Evolutionary conservation across 345 rosid species (phyloP).

Genomic region (Bruguiera gymnorhiza): DNA sequence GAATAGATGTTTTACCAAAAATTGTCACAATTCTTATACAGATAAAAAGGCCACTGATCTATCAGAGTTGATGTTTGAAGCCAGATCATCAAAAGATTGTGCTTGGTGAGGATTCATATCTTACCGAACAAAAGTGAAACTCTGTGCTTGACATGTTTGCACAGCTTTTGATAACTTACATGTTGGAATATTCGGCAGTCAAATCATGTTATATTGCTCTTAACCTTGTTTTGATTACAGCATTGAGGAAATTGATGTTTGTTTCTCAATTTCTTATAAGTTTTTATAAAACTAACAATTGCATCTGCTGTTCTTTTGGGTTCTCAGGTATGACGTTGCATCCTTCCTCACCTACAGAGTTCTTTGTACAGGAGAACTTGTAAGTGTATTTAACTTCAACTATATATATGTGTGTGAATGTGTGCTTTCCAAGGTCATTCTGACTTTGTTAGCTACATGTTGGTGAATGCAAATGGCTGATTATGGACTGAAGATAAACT

Average conservation of each 20-base stretch:
- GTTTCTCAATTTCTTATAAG: neutral
- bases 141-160: neutral
- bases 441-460: too few species aligned
- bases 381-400: conserved; percentile 36
- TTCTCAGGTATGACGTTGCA: conserved; percentile 73
- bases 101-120: conserved; percentile 60
- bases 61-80: conserved; percentile 69
- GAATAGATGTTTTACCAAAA: neutral
- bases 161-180: neutral
- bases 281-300: neutral
- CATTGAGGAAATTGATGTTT: neutral
- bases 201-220: neutral
- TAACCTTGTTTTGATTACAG: neutral
- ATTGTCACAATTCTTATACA: conserved; percentile 19
- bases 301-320: conserved; percentile 12
- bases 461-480: too few species aligned
- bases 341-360: conserved; percentile 57
- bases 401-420: neutral
- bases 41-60: conserved; percentile 41
- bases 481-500: neutral
- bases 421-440: too few species aligned
- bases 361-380: conserved; percentile 58
- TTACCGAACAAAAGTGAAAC: neutral
- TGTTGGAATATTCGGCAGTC: neutral
- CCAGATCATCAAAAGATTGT: conserved; percentile 58